A percentile compares a stretch with the other conserved stretches of the same genome.
These are phyloP conservation scores for Musa troglodytarum DNA, from an alignment of 176 grass and related monocot species.

Conservation along the genomic window DNA sequence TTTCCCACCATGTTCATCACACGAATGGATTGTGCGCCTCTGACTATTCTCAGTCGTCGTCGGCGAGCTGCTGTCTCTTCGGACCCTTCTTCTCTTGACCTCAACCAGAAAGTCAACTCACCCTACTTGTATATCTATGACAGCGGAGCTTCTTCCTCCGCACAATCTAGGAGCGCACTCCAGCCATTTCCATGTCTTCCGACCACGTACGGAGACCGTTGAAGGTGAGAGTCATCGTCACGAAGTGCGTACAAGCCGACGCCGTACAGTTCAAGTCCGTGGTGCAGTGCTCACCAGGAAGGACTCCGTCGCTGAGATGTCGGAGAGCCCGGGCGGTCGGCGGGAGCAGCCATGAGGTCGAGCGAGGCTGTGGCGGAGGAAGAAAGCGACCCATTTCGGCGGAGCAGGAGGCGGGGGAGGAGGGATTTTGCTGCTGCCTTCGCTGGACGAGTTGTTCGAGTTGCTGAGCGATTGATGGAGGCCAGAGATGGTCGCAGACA, in stretches of 20 bases:
- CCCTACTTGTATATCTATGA: no score
- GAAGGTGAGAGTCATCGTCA: conserved; percentile 43
- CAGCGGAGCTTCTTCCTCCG: no score
- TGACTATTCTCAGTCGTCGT: no score
- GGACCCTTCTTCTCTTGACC: no score
- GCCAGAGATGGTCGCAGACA: no score
- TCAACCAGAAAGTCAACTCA: no score
- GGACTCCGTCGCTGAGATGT: neutral
- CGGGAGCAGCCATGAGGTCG: neutral
- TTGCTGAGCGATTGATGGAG: neutral
- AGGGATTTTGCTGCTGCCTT: neutral
- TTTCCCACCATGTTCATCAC: no score
- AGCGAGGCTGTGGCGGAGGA: neutral
- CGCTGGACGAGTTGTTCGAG: neutral
- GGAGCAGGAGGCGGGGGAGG: neutral
- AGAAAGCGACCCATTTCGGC: neutral
- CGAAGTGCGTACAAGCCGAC: conserved; percentile 39
- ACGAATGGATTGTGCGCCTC: no score
- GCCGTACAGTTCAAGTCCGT: conserved; percentile 37
- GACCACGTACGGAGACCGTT: neutral
- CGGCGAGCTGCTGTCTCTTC: no score
- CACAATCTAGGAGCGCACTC: no score
- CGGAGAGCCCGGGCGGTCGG: neutral
- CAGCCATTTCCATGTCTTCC: no score
- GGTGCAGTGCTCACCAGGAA: conserved; percentile 44